Conservation (phyloP, 805 yeast species). For the Candida ficus region DNA sequence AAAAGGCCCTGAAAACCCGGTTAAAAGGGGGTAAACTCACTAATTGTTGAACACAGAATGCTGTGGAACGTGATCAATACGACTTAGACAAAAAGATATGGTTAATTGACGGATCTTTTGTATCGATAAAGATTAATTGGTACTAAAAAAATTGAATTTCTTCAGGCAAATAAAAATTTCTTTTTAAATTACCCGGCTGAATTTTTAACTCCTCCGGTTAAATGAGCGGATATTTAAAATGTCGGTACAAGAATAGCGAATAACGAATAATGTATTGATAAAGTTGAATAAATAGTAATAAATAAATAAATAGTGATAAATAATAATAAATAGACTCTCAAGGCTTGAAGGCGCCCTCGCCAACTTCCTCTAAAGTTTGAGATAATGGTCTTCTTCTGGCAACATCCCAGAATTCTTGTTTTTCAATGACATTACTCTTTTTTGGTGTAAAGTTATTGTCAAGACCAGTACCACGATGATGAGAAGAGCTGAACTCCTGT, state of each 20-base stretch:
- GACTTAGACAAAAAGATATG: too few species aligned
- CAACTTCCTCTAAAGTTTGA: constrained; percentile 72
- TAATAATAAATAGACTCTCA: constrained; percentile 10
- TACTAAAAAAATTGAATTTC: too few species aligned
- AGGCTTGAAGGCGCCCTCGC: constrained; percentile 32
- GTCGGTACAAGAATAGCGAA: background rate
- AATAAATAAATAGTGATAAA: constrained; percentile 9
- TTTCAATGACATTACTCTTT: constrained; percentile 22
- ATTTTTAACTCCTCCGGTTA: too few species aligned
- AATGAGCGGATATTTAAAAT: too few species aligned
- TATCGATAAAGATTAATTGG: too few species aligned
- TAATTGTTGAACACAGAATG: background rate
- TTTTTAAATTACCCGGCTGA: background rate
- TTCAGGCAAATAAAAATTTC: too few species aligned
- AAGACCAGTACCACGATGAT: constrained; percentile 20
- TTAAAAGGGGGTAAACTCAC: background rate
- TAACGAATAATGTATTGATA: background rate
- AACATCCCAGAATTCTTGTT: constrained; percentile 73
- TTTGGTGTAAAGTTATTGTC: constrained; percentile 26
- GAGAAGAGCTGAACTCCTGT: constrained; percentile 36
- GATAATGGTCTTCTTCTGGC: constrained; percentile 77
- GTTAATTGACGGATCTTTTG: too few species aligned
- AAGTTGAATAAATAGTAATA: constrained; percentile 2
- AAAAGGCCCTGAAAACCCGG: too few species aligned
- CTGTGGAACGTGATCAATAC: too few species aligned